Evolutionary conservation across 2,329 filamentous ascomycete species (phyloP).

Genomic region (Xylariaceae sp.): DNA sequence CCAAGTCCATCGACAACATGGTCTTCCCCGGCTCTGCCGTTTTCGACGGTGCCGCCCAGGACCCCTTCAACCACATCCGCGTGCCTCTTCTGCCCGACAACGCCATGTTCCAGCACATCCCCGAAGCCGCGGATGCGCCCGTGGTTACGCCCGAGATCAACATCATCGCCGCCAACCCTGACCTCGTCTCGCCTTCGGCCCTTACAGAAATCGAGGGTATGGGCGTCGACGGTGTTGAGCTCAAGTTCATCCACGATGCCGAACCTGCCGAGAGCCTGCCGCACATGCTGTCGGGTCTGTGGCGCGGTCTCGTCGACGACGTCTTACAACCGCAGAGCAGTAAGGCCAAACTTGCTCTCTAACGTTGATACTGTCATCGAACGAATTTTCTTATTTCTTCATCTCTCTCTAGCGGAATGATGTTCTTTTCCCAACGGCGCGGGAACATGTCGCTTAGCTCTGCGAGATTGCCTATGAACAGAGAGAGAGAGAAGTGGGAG

Average conservation of each 20-base stretch:
- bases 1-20: constrained; percentile 46
- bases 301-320: constrained; percentile 52
- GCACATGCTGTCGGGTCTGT: constrained; percentile 50
- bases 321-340: constrained; percentile 28
- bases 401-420: not conserved
- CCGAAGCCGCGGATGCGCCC: constrained; percentile 40
- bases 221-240: constrained; percentile 50
- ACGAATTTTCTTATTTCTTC: constrained; percentile 26
- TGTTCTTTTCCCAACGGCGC: not conserved
- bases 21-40: constrained; percentile 45
- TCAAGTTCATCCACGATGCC: constrained; percentile 46
- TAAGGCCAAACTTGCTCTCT: constrained; percentile 29
- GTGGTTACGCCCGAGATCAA: constrained; percentile 43
- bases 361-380: constrained; percentile 14
- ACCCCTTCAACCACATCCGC: constrained; percentile 41
- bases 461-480: not conserved
- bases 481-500: not conserved
- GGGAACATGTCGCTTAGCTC: not conserved
- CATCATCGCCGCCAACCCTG: constrained; percentile 54
- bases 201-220: constrained; percentile 56
- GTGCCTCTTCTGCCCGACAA: constrained; percentile 59
- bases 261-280: constrained; percentile 30
- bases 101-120: constrained; percentile 41
- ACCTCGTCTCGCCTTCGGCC: constrained; percentile 45
- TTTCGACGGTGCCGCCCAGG: constrained; percentile 26